Conservation (phyloP, 805 yeast species). For the Hanseniaspora occidentalis region DNA sequence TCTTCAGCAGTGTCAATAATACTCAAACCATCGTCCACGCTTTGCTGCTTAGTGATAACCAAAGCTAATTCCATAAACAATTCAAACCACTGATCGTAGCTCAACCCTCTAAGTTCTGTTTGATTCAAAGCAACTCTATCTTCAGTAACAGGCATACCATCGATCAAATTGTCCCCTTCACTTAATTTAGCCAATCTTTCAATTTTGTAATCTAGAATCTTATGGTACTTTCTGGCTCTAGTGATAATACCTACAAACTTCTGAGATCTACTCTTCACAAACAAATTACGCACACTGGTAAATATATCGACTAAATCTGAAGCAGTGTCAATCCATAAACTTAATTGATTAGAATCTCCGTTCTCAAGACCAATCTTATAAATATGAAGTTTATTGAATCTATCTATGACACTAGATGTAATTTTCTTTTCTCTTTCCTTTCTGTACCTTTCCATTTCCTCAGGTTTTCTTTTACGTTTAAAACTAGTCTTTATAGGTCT, state of each 20-base stretch:
- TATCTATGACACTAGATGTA: conserved; percentile 42
- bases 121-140: conserved; percentile 34
- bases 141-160: conserved; percentile 25
- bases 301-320: conserved; percentile 76
- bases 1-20: conserved; percentile 63
- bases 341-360: conserved; percentile 48
- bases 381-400: conserved; percentile 40
- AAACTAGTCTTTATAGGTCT: conserved; percentile 10
- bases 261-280: conserved; percentile 61
- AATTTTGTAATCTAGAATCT: conserved; percentile 62
- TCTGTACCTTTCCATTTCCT: conserved; percentile 29
- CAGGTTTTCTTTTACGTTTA: conserved; percentile 20
- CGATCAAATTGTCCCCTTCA: conserved; percentile 36
- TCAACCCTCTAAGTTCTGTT: conserved; percentile 58
- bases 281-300: conserved; percentile 63
- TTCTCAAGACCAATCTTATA: conserved; percentile 35
- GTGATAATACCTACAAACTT: conserved; percentile 55
- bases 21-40: conserved; percentile 49
- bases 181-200: conserved; percentile 54
- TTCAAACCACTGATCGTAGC: conserved; percentile 74
- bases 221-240: conserved; percentile 45
- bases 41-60: conserved; percentile 47
- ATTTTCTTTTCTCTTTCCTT: conserved; percentile 45
- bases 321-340: conserved; percentile 75
- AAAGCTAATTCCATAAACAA: conserved; percentile 71